phyloP scores from a whole-genome alignment of 495 filamentous ascomycete genomes.

The Amniculicola lignicola region DNA sequence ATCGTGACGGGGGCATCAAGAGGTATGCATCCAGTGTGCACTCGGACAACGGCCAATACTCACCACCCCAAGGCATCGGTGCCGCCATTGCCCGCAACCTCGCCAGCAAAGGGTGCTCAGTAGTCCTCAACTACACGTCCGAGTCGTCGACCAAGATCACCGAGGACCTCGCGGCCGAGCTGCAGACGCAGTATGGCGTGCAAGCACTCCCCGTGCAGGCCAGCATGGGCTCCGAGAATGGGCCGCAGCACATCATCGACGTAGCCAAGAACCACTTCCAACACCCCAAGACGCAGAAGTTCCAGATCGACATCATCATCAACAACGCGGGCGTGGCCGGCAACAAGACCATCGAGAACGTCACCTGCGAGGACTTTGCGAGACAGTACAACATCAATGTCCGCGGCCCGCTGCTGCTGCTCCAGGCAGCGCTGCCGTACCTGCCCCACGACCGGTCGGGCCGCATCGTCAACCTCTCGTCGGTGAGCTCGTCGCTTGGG shows the following conservation, averaged over 20 bases:
- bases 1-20: slow-evolving; percentile 44
- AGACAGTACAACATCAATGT: slow-evolving; percentile 79
- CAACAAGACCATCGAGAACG: slow-evolving; percentile 58
- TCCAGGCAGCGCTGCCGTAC: slow-evolving; percentile 65
- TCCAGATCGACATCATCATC: slow-evolving; percentile 81
- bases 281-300: slow-evolving; percentile 46
- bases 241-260: slow-evolving; percentile 46
- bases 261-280: slow-evolving; percentile 53
- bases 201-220: slow-evolving; percentile 54
- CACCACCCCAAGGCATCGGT: slow-evolving; percentile 66
- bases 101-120: slow-evolving; percentile 47
- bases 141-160: slow-evolving; percentile 42
- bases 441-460: slow-evolving; percentile 72
- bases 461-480: slow-evolving; percentile 75
- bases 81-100: slow-evolving; percentile 73
- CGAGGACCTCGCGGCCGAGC: slow-evolving; percentile 41
- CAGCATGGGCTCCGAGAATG: slow-evolving; percentile 50
- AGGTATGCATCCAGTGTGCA: slow-evolving; percentile 24
- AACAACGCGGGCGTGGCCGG: slow-evolving; percentile 78
- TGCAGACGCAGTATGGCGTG: slow-evolving; percentile 40
- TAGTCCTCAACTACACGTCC: slow-evolving; percentile 46
- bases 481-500: slow-evolving; percentile 65
- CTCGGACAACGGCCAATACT: not conserved
- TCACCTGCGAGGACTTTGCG: slow-evolving; percentile 61
- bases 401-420: slow-evolving; percentile 75